A percentile compares a stretch with the other conserved stretches of the same genome.
phyloP scores from a whole-genome alignment of 2,329 filamentous ascomycete species.

The Colletotrichum gloeosporioides region DNA sequence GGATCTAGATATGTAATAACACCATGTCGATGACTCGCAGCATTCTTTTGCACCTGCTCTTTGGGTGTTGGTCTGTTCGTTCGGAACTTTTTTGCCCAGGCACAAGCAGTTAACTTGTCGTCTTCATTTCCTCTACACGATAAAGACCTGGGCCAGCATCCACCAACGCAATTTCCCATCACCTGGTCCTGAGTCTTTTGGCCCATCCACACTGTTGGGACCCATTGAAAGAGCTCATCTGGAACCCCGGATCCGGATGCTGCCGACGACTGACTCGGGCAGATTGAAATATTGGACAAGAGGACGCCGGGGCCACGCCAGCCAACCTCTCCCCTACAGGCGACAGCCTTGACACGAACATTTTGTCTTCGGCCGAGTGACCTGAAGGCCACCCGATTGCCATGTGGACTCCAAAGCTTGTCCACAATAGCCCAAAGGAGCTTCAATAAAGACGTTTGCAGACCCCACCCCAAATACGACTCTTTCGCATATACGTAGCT shows the following conservation, averaged over 20 bases:
- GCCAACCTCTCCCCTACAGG: background rate
- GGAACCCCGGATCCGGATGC: background rate
- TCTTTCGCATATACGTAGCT: background rate
- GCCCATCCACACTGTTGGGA: background rate
- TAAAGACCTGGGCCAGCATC: background rate
- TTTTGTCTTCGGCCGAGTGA: background rate
- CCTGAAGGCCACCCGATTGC: background rate
- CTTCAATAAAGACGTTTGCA: background rate
- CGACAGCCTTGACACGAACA: background rate
- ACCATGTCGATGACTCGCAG: conserved; percentile 7
- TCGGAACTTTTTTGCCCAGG: background rate
- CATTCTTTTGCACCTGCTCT: background rate
- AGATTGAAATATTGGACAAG: conserved; percentile 6
- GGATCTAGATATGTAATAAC: conserved; percentile 2
- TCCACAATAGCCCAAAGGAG: background rate
- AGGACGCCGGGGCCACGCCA: background rate
- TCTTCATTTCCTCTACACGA: background rate
- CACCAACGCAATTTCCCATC: background rate
- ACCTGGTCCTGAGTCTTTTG: background rate
- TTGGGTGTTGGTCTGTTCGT: background rate
- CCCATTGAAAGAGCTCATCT: background rate
- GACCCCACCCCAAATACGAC: background rate
- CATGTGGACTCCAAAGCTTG: background rate
- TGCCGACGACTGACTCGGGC: conserved; percentile 8
- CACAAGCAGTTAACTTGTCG: background rate